Base-by-base conservation (phyloP, 2,329 filamentous ascomycete genomes). In the Clarireedia monteithiana region DNA sequence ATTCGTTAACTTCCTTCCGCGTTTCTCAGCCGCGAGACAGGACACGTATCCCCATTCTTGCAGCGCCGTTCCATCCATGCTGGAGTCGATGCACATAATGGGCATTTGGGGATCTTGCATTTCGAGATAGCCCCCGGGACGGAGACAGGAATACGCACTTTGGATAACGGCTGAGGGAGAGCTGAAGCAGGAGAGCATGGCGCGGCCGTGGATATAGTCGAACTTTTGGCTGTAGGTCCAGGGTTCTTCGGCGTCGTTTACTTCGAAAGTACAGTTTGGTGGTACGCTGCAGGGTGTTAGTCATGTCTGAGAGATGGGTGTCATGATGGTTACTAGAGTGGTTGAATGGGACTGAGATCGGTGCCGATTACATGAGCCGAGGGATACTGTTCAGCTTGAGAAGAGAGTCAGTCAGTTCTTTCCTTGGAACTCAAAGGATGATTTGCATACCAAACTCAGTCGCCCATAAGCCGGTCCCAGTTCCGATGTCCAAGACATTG, bases 201-300 rank as follows among this genome's bases (percentile, higher is more conserved):
- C 69, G n/a, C 77, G 72, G 36, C 70, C 67, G 63, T 80, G 77
- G 56, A 81, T 75, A 57, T 73, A 75, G 63, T 80, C 77, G 62
- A 79, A 79, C 58, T 75, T 69, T 2, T 71, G 65, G 53, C 73
- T 74, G 6, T 53, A 62, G 24, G 73, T 67, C 78, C 78, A 82
- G 5, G 73, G 68, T 53, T 75, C 70, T 63, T 79, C 75, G 7
- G 74, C 70, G 59, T 81, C 77, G 59, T 80, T 76, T 17, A 81
- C 70, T 51, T 78, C 66, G 62, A 80, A 80, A n/a, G 69, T 69
- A 30, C 78, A 69, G 58, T 80, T 81, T n/a, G 75, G 72, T 17
- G 77, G 78, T 20, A 61, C 56, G 40, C 61, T 60, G 23, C 6
- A n/a, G 10, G 14, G 6, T 56, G 17, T 24, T 40, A 26, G 27